Evolutionary conservation across 192 early-diverging fungal genomes (phyloP).

Genomic region (Allomyces arbusculus): DNA sequence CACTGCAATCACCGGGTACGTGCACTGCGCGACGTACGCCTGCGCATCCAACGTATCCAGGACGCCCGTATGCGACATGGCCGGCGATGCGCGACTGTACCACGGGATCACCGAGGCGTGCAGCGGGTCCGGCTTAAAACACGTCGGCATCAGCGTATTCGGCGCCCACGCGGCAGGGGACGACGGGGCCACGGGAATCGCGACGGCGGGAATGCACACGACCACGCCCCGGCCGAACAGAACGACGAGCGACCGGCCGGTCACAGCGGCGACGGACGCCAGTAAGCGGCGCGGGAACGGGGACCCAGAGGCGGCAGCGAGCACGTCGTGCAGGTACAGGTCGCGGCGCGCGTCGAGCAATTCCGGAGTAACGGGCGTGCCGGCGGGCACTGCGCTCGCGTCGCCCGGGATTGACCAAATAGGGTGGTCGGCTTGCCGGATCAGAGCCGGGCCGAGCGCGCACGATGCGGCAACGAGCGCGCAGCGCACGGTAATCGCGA

Average conservation of each 20-base stretch:
- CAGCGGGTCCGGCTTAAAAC: background rate
- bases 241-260: background rate
- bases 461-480: background rate
- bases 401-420: background rate
- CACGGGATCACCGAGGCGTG: background rate
- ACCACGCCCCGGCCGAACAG: background rate
- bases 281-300: background rate
- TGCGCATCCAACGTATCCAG: background rate
- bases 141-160: background rate
- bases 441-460: background rate
- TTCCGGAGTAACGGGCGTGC: background rate
- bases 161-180: background rate
- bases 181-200: background rate
- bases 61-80: background rate
- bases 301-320: background rate
- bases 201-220: background rate
- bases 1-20: background rate
- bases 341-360: background rate
- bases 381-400: background rate
- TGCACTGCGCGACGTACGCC: background rate
- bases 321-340: background rate
- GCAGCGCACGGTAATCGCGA: background rate
- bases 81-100: background rate
- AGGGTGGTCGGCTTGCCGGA: background rate
- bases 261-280: background rate